A percentile compares a stretch with the other conserved stretches of the same genome.
Conservation (phyloP, 345 rosid genomes). For the Eucalyptus caleyi region DNA sequence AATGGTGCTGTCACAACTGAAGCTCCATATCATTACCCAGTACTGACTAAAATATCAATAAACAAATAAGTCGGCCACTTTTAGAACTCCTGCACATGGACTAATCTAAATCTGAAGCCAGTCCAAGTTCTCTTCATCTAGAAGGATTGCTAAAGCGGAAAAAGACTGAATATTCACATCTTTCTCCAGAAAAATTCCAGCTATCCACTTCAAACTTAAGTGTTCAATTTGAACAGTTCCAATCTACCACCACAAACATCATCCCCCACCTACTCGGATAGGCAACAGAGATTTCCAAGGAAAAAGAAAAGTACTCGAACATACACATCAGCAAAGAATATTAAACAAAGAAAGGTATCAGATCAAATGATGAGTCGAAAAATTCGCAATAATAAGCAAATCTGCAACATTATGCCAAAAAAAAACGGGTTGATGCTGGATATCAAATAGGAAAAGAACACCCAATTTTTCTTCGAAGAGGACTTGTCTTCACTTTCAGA, state of each 20-base stretch:
- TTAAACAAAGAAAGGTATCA: background rate
- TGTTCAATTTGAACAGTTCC: background rate
- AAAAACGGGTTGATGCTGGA: background rate
- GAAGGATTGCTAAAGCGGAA: background rate
- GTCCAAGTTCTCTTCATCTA: background rate
- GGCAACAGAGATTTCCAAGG: background rate
- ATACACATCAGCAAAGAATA: background rate
- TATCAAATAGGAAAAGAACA: background rate
- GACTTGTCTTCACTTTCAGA: background rate
- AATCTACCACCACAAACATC: background rate
- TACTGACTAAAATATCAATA: constrained; percentile 8
- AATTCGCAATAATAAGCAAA: background rate
- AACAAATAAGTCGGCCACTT: constrained; percentile 1
- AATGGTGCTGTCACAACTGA: background rate
- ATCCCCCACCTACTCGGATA: background rate
- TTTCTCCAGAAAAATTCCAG: background rate
- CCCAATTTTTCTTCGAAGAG: background rate
- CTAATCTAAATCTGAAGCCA: background rate
- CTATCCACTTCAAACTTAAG: background rate
- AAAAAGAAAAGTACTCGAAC: background rate
- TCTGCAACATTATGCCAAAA: background rate
- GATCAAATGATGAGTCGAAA: background rate
- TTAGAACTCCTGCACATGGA: background rate
- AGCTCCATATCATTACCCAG: background rate
- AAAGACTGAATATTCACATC: background rate